These are phyloP conservation scores for Exophiala oligosperma DNA, from an alignment of 2,329 filamentous ascomycete species.

Conservation along the genomic window DNA sequence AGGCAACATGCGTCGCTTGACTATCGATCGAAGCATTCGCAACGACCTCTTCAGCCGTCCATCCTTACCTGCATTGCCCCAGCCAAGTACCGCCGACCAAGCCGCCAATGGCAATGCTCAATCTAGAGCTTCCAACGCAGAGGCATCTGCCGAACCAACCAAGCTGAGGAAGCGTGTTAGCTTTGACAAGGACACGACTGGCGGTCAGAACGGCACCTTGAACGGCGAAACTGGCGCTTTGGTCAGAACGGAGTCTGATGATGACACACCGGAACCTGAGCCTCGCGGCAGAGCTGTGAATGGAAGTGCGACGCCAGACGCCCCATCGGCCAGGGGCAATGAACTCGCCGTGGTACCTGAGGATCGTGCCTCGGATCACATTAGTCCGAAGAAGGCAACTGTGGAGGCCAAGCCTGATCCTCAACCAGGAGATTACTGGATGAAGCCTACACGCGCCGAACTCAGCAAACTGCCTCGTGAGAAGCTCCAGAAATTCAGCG, in stretches of 20 bases:
- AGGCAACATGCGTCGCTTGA: constrained; percentile 80
- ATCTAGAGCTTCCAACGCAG: constrained; percentile 35
- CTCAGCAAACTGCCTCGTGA: constrained; percentile 77
- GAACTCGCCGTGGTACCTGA: constrained; percentile 80
- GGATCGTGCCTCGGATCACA: constrained; percentile 47
- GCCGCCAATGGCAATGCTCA: constrained; percentile 18
- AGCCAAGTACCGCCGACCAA: constrained; percentile 38
- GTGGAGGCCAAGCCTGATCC: constrained; percentile 42
- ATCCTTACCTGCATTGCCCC: constrained; percentile 31
- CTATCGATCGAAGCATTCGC: constrained; percentile 84
- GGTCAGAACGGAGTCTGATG: constrained; percentile 48
- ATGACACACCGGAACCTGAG: constrained; percentile 43
- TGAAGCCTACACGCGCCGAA: constrained; percentile 72
- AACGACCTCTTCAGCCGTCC: constrained; percentile 59
- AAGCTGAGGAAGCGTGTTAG: constrained; percentile 81
- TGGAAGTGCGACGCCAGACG: constrained; percentile 36
- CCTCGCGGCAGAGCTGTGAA: constrained; percentile 54
- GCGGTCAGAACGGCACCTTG: constrained; percentile 37
- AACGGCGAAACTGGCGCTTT: constrained; percentile 52
- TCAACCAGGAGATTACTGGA: constrained; percentile 80
- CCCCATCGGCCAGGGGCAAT: constrained; percentile 68
- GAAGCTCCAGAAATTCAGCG: constrained; percentile 70
- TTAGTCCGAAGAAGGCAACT: constrained; percentile 32
- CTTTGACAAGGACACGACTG: constrained; percentile 71
- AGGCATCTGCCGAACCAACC: constrained; percentile 36